Evolutionary conservation across 2,329 filamentous ascomycete genomes (phyloP), one percentile per base, ranked within the genome.

Genomic region (Diaporthe nobilis): DNA sequence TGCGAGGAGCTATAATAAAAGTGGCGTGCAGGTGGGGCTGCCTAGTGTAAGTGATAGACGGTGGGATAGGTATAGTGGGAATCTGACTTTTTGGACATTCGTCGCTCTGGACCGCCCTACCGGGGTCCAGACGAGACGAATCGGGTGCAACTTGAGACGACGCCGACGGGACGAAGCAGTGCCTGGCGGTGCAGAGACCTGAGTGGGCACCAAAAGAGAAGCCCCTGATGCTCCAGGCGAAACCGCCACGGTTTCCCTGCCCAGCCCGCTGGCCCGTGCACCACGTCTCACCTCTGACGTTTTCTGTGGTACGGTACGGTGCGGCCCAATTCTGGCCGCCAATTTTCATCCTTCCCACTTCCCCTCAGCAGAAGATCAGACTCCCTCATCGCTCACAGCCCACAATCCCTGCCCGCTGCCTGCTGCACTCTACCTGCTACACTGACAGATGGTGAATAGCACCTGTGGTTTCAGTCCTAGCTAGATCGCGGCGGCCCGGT

Each of bases 171-270:
- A 70, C 65, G 65, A 70, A 31, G 49, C 63, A 28, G 44, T 67
- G 44, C 44, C 61, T 63, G 25, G 60, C 39, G 15, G 58, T 25
- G 60, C 4, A 39, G 10, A 17, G 12, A 7, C 58, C 8, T 39
- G 13, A 2, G 39, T 20, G 37, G 15, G 22, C 25, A 15, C 65
- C 34, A 28, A n/a, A 28, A 55, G 65, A 55, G 49, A 22, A 53
- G 65, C 65, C 65, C 65, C 65, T 68, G 65, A 68, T 68, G 47
- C 31, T 15, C 49, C 34, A 70, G 65, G 34, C 65, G 65, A 70
- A 70, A 70, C 65, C 47, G 65, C 65, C 65, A 70, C 49, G 49
- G 65, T 70, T 70, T 70, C 65, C 65, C 65, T 70, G 65, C 65
- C 65, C 65, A 70, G 65, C 65, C 47, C 6, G 65, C 3, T 70